A percentile compares a stretch with the other conserved stretches of the same genome.
These are phyloP conservation scores for Darksidea phi DNA, from an alignment of 495 filamentous ascomycete genomes.

Conservation along the genomic window DNA sequence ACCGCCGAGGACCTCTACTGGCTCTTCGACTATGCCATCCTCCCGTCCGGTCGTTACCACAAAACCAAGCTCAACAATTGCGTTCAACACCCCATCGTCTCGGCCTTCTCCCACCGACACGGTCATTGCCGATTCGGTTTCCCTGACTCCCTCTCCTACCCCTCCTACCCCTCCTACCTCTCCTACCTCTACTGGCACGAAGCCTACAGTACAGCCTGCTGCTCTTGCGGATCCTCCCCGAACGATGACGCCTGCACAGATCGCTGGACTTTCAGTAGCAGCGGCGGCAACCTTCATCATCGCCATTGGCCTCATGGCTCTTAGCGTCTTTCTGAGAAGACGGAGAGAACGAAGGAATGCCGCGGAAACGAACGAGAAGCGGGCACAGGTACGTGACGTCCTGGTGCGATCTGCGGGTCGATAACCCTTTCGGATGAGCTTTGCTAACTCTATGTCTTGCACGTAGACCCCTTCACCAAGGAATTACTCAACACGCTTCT, in stretches of 20 bases:
- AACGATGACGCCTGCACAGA: constrained; percentile 36
- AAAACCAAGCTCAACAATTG: neutral
- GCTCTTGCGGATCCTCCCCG: constrained; percentile 9
- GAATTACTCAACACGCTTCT: constrained; percentile 6
- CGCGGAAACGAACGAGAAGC: constrained; percentile 9
- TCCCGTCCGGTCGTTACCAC: neutral
- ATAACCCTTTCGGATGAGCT: neutral
- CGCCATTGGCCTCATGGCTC: constrained; percentile 33
- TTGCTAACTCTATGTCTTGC: too few relatives aligned
- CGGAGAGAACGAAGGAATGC: constrained; percentile 22
- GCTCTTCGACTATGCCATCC: neutral
- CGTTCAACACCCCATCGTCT: neutral
- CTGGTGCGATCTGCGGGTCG: neutral
- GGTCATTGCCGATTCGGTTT: constrained; percentile 14
- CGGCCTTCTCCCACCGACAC: neutral
- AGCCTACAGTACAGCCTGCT: neutral
- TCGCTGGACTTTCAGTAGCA: constrained; percentile 36
- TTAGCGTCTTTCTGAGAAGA: constrained; percentile 32
- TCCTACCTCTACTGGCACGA: constrained; percentile 1
- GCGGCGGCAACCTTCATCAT: constrained; percentile 32
- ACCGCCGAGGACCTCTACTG: neutral
- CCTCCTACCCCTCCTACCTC: constrained; percentile 5
- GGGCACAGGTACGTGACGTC: neutral
- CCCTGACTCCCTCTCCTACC: constrained; percentile 5
- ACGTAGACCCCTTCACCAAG: neutral